Base-by-base conservation (phyloP, 495 filamentous ascomycete genomes). In the Neurospora sp. region DNA sequence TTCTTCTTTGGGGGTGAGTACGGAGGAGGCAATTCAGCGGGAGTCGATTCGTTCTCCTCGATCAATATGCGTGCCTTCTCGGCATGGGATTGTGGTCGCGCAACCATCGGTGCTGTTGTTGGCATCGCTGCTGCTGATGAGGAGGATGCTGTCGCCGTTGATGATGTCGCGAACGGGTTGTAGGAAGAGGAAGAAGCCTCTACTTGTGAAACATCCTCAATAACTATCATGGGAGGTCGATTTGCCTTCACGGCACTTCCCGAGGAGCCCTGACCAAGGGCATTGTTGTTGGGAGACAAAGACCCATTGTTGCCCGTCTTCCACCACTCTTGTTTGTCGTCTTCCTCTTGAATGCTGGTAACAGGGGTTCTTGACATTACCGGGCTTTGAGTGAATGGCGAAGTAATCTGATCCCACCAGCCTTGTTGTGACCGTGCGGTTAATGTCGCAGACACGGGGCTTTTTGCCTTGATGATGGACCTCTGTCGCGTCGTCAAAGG, bases 391-490 rank as follows among this genome's bases (percentile, higher is more conserved):
- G 74, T 77, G 72, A 97, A 91, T 0, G 94, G 94, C 1, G 93
- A 94, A 2, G 90, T 90, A 54, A 97, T 87, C 73, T 91, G 87
- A 74, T 92, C 94, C 94, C 94, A 97, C 94, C 94, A 97, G 12
- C 93, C 93, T 42, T 88, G 86, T 86, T 46, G 87, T 87, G 66
- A 14, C 80, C 72, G 75, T 79, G 62, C 73, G 77, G 78, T 79
- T 72, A 74, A n/a, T 41, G 77, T 27, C 75, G 77, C 54, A 37
- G 54, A 66, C 27, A 66, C 54, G 4, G 54, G 54, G 14, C 54
- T 75, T 40, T 77, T 81, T 42, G 75, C 71, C 71, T 77, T 80
- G 35, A 76, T 80, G 38, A 77, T 69, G 5, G 82, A 81, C 76
- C 83, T 84, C 59, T 76, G 76, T 12, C 74, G 75, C 11, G 74